Evolutionary conservation across 441 rosid species (phyloP).

Genomic region (Populus trichocarpa): DNA sequence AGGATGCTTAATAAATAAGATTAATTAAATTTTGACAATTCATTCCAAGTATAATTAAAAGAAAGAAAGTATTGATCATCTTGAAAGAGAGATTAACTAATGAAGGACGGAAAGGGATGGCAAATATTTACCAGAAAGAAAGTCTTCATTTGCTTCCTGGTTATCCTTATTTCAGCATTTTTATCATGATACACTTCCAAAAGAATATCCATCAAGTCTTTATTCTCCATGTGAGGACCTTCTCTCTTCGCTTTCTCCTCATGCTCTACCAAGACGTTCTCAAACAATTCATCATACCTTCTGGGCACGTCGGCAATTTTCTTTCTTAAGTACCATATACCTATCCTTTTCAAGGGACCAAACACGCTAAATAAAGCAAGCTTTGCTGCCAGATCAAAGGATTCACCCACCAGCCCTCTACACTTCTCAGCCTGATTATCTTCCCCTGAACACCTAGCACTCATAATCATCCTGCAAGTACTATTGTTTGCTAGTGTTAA

Average conservation of each 20-base stretch:
- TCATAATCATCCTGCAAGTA: constrained; percentile 29
- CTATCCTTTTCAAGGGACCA: constrained; percentile 27
- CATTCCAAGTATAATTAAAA: too few species aligned
- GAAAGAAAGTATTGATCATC: too few species aligned
- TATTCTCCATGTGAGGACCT: not conserved
- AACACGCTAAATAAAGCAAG: constrained; percentile 11
- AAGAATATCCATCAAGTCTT: constrained; percentile 43
- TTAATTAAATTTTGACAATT: too few species aligned
- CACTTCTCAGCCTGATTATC: constrained; percentile 33
- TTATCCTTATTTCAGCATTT: constrained; percentile 27
- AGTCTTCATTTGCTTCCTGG: constrained; percentile 28
- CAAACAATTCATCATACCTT: constrained; percentile 34
- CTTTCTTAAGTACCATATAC: constrained; percentile 24
- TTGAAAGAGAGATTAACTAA: not conserved
- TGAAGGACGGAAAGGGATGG: not conserved
- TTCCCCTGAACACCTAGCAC: constrained; percentile 36
- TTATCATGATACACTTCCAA: constrained; percentile 25
- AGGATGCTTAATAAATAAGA: too few species aligned
- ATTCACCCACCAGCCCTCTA: constrained; percentile 20
- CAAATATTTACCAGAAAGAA: constrained; percentile 27
- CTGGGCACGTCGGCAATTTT: constrained; percentile 22
- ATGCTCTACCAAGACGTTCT: constrained; percentile 36
- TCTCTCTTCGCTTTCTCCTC: constrained; percentile 27
- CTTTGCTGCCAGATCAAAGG: not conserved
- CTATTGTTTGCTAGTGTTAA: constrained; percentile 27